phyloP scores from a whole-genome alignment of 2,329 filamentous ascomycete genomes.

The Aspergillus pseudonomiae region DNA sequence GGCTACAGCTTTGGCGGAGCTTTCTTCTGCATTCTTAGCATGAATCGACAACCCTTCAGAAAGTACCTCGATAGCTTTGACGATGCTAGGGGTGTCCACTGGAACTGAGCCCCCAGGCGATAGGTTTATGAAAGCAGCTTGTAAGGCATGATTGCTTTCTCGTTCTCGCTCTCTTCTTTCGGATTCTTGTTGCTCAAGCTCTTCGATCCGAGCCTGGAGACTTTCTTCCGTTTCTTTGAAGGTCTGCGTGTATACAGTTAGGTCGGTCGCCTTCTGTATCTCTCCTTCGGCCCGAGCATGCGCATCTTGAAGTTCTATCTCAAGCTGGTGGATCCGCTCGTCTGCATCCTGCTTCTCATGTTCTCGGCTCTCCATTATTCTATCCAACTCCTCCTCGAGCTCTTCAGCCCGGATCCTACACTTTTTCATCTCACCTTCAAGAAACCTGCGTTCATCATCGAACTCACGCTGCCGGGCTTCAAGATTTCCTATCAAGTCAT shows the following conservation, averaged over 20 bases:
- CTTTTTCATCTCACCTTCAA: slow-evolving; percentile 78
- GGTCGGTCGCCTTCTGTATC: slow-evolving; percentile 35
- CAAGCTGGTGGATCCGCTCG: slow-evolving; percentile 67
- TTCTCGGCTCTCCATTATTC: slow-evolving; percentile 79
- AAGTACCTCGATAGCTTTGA: slow-evolving; percentile 62
- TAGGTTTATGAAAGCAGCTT: slow-evolving; percentile 62
- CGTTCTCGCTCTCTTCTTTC: slow-evolving; percentile 56
- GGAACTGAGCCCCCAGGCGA: slow-evolving; percentile 58
- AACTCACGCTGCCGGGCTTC: slow-evolving; percentile 91
- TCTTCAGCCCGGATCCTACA: slow-evolving; percentile 81
- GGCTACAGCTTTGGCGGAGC: slow-evolving; percentile 61
- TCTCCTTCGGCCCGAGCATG: slow-evolving; percentile 53
- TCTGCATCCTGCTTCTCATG: slow-evolving; percentile 75
- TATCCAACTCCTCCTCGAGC: slow-evolving; percentile 87
- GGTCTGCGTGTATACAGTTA: slow-evolving; percentile 61
- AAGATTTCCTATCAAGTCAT: slow-evolving; percentile 91
- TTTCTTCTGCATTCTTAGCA: slow-evolving; percentile 62
- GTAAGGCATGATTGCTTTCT: slow-evolving; percentile 58
- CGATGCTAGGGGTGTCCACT: slow-evolving; percentile 59
- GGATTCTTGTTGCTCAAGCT: slow-evolving; percentile 55
- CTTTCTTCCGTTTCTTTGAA: slow-evolving; percentile 54
- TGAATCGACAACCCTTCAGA: slow-evolving; percentile 64
- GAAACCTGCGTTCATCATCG: slow-evolving; percentile 75
- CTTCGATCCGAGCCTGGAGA: slow-evolving; percentile 46
- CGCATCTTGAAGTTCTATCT: slow-evolving; percentile 70